Base-by-base conservation (phyloP, 306 rosid genomes). In the Cucumis melo region DNA sequence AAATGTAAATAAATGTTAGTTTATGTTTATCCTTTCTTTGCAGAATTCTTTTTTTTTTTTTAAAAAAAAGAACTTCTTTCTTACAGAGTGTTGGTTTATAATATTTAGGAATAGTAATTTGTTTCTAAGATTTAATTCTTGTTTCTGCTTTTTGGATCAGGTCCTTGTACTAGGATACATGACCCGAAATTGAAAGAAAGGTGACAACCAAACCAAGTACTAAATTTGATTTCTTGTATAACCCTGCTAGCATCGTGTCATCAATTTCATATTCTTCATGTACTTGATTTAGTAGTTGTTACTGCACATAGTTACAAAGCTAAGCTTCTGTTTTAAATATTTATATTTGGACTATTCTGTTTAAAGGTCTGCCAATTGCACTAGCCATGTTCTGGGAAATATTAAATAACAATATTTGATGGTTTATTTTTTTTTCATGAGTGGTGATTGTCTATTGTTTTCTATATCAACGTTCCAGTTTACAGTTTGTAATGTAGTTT, bases 111-210 rank as follows among this genome's bases (percentile, higher is more conserved):
- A 42, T 60, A 8, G 23, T 24, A 46, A 50, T 50, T 50, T 72
- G 23, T 24, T 50, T 29, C 44, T 72, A 50, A 72, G 76, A 72
- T 50, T 27, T 61, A 27, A 27, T 53, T n/a, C 14, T 54, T 38
- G 39, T 19, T 59, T 74, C 59, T 70, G 58, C 51, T 59, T 65
- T 57, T 77, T 79, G 61, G 57, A 79, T 50, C 91, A 95, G 99
- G 99, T 70, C 84, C 96, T 29, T 95, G 99, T 82, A 93, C 98
- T 0, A 86, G 87, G 81, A 83, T 95, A 61, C 99, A 95, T 86
- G 99, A 95, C 75, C 92, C 78, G 50, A 95, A 95, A 86, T 82
- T 95, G 92, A 95, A 92, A 87, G 99, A 95, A 80, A 95, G 93
- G 99, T 95, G 84, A 84, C 53, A 57, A 70, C 44, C 67, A 15